phyloP scores from a whole-genome alignment of 2,329 filamentous ascomycete genomes.

The Cercospora zeina region DNA sequence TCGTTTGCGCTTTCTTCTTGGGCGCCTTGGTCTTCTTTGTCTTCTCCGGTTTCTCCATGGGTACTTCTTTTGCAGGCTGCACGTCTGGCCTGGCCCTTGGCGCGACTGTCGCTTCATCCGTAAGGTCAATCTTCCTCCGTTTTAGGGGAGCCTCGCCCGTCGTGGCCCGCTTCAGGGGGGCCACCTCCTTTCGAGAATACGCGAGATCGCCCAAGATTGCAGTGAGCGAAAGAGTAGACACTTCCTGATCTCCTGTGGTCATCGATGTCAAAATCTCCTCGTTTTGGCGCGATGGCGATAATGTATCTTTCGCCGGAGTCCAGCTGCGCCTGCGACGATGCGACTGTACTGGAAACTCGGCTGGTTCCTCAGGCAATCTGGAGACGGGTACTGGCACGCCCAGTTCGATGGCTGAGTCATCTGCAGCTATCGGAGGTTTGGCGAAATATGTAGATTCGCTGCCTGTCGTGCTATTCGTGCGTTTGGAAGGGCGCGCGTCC shows the following conservation, averaged over 20 bases:
- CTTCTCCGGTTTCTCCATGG: slow-evolving; percentile 26
- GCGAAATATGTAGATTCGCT: slow-evolving; percentile 4
- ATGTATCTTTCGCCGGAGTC: slow-evolving; percentile 27
- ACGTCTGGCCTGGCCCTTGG: not conserved
- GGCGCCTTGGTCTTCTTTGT: slow-evolving; percentile 43
- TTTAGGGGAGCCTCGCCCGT: slow-evolving; percentile 27
- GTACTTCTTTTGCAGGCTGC: not conserved
- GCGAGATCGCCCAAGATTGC: slow-evolving; percentile 23
- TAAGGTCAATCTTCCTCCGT: slow-evolving; percentile 22
- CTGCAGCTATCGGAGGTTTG: not conserved
- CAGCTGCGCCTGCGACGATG: slow-evolving; percentile 27
- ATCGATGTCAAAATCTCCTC: not conserved
- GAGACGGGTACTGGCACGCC: not conserved
- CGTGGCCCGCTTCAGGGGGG: slow-evolving; percentile 2
- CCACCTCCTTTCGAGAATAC: slow-evolving; percentile 15
- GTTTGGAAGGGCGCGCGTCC: not conserved
- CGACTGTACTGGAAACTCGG: slow-evolving; percentile 1
- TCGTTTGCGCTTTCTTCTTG: slow-evolving; percentile 71
- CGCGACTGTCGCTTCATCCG: slow-evolving; percentile 21
- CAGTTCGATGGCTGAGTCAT: slow-evolving; percentile 10
- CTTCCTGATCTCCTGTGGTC: slow-evolving; percentile 7
- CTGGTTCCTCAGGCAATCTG: not conserved
- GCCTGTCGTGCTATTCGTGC: not conserved
- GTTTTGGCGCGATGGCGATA: not conserved
- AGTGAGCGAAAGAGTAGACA: slow-evolving; percentile 18